Conservation (phyloP, 2,329 filamentous ascomycete genomes). For the Dothideomycetes sp. region DNA sequence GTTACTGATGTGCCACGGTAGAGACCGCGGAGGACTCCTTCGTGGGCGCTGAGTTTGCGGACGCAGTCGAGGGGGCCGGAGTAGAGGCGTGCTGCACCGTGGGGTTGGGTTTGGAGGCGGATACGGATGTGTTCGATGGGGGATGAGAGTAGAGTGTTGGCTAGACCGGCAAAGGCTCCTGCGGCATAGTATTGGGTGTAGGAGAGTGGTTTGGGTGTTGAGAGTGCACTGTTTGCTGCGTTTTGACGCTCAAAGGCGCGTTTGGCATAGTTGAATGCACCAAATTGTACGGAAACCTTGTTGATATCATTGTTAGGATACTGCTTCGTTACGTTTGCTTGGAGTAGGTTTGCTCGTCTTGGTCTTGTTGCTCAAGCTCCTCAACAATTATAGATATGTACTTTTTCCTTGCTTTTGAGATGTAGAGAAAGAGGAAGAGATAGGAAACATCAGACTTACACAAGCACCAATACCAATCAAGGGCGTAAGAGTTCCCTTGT, state of each 20-base stretch:
- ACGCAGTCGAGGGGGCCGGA: slow-evolving; percentile 81
- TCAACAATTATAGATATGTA: too few relatives aligned
- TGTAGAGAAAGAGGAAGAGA: too few relatives aligned
- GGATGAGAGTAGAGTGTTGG: slow-evolving; percentile 78
- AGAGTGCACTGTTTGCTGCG: slow-evolving; percentile 33
- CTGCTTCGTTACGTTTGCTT: too few relatives aligned
- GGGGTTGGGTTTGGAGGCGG: slow-evolving; percentile 89
- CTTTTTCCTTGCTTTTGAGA: too few relatives aligned
- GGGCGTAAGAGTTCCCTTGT: slow-evolving; percentile 94
- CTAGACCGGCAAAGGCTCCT: slow-evolving; percentile 83
- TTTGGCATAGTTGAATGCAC: slow-evolving; percentile 86
- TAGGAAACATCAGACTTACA: slow-evolving; percentile 42
- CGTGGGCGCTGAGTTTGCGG: slow-evolving; percentile 63
- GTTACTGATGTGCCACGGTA: slow-evolving; percentile 88
- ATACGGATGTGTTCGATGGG: slow-evolving; percentile 98
- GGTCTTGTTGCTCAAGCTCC: too few relatives aligned
- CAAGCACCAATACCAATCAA: slow-evolving; percentile 94
- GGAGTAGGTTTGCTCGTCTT: too few relatives aligned
- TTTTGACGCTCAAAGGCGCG: slow-evolving; percentile 76
- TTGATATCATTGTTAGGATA: too few relatives aligned
- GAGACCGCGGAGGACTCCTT: slow-evolving; percentile 61
- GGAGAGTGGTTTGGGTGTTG: slow-evolving; percentile 45
- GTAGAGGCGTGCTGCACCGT: slow-evolving; percentile 72
- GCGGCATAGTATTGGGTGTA: slow-evolving; percentile 84
- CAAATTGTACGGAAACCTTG: slow-evolving; percentile 84